Evolutionary conservation across 2,329 filamentous ascomycete species (phyloP).

Genomic region (Akanthomyces dipterigenus): DNA sequence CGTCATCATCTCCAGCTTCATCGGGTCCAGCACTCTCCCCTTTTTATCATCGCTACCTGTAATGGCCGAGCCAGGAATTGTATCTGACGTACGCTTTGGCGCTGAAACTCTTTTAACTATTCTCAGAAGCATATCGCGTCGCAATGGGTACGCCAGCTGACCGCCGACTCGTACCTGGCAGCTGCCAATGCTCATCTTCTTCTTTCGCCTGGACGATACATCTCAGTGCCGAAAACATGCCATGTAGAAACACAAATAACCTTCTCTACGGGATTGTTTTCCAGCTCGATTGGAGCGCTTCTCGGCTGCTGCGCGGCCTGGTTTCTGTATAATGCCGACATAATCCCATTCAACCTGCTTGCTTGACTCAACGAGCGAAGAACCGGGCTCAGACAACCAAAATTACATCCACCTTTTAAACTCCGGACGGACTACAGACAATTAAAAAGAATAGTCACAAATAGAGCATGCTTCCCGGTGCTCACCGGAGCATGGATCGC

Average conservation of each 20-base stretch:
- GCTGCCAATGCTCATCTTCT: conserved; percentile 42
- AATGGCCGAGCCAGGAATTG: conserved; percentile 27
- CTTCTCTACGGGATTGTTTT: conserved; percentile 14
- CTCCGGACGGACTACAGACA: conserved; percentile 35
- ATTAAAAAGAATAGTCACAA: background rate
- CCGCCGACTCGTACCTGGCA: background rate
- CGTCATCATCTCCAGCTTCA: conserved; percentile 26
- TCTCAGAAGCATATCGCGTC: background rate
- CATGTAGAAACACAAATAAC: conserved; percentile 13
- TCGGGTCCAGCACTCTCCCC: conserved; percentile 36
- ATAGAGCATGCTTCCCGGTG: too few species aligned
- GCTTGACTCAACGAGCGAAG: too few species aligned
- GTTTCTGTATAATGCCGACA: conserved; percentile 20
- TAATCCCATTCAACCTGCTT: conserved; percentile 14
- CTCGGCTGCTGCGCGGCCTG: conserved; percentile 2
- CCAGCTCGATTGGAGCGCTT: conserved; percentile 12
- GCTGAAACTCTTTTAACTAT: conserved; percentile 13
- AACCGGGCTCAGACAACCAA: too few species aligned
- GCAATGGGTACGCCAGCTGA: too few species aligned
- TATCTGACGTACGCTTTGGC: conserved; percentile 33
- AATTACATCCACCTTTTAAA: conserved; percentile 52
- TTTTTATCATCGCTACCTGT: conserved; percentile 35
- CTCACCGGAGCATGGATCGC: too few species aligned
- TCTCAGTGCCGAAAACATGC: conserved; percentile 15
- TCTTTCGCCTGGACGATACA: conserved; percentile 46